Evolutionary conservation across 176 grass and related monocot species (phyloP).

Genomic region (Hyparrhenia diplandra): DNA sequence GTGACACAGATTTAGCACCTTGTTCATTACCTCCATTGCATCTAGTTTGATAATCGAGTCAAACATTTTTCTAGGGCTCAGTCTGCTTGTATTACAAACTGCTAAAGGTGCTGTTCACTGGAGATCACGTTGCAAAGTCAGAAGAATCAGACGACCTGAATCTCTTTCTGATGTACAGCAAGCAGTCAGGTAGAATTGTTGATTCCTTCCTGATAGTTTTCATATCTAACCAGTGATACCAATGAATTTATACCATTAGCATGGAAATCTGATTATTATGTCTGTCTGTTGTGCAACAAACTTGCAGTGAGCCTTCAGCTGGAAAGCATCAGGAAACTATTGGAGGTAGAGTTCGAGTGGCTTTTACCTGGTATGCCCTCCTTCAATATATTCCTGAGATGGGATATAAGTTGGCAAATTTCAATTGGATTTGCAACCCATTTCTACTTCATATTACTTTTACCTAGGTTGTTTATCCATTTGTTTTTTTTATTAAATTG

Average conservation of each 20-base stretch:
- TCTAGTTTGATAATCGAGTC: background rate
- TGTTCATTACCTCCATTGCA: background rate
- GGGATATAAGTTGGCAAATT: too few relatives aligned
- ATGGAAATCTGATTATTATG: background rate
- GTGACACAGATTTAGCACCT: background rate
- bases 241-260: background rate
- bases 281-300: background rate
- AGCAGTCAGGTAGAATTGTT: constrained; percentile 52
- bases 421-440: too few relatives aligned
- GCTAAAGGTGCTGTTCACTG: constrained; percentile 60
- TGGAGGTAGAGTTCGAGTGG: constrained; percentile 52
- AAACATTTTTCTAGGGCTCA: constrained; percentile 54
- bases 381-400: background rate
- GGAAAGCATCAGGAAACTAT: constrained; percentile 66
- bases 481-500: background rate
- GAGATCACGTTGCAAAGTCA: constrained; percentile 68
- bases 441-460: too few relatives aligned
- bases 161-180: constrained; percentile 58
- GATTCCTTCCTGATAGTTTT: background rate
- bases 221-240: background rate
- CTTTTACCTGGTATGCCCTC: constrained; percentile 61
- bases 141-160: constrained; percentile 51
- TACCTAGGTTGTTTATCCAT: background rate
- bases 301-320: constrained; percentile 64
- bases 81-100: constrained; percentile 76